Evolutionary conservation across 306 rosid species (phyloP).

Genomic region (Lathyrus sativus): DNA sequence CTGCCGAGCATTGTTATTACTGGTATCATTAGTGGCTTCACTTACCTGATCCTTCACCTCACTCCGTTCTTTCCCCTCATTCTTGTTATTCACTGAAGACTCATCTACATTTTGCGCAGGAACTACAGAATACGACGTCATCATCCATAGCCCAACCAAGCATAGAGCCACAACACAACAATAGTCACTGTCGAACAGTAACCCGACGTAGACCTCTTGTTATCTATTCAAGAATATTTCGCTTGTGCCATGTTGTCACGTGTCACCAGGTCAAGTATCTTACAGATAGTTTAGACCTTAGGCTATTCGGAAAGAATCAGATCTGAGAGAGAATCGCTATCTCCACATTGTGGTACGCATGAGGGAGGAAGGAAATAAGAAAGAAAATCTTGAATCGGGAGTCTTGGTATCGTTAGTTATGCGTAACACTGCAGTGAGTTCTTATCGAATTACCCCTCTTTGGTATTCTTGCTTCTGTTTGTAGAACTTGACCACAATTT

Average conservation of each 20-base stretch:
- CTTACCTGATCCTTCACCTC: constrained; percentile 47
- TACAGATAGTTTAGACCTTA: constrained; percentile 37
- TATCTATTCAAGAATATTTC: constrained; percentile 73
- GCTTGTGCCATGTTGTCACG: constrained; percentile 65
- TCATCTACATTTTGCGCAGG: constrained; percentile 74
- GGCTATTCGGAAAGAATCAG: background rate
- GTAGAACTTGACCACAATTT: too few species aligned
- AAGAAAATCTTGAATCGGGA: background rate
- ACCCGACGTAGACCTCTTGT: constrained; percentile 60
- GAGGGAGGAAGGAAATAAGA: background rate
- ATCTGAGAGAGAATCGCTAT: constrained; percentile 2
- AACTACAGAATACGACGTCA: constrained; percentile 84
- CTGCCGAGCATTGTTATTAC: constrained; percentile 51
- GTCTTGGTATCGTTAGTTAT: too few species aligned
- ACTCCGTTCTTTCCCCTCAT: constrained; percentile 47
- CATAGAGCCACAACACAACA: constrained; percentile 86
- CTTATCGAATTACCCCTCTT: too few species aligned
- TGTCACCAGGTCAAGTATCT: constrained; percentile 15
- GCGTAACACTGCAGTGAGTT: too few species aligned
- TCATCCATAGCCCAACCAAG: constrained; percentile 93
- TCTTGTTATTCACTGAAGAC: constrained; percentile 55
- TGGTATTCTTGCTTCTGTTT: too few species aligned
- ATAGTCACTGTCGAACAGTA: constrained; percentile 85
- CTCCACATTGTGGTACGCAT: background rate
- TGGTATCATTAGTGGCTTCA: constrained; percentile 45